Evolutionary conservation across 352 stramenopile species (phyloP), one percentile per base, ranked within the genome.

Genomic region (Stephanocyclus meneghinianus): DNA sequence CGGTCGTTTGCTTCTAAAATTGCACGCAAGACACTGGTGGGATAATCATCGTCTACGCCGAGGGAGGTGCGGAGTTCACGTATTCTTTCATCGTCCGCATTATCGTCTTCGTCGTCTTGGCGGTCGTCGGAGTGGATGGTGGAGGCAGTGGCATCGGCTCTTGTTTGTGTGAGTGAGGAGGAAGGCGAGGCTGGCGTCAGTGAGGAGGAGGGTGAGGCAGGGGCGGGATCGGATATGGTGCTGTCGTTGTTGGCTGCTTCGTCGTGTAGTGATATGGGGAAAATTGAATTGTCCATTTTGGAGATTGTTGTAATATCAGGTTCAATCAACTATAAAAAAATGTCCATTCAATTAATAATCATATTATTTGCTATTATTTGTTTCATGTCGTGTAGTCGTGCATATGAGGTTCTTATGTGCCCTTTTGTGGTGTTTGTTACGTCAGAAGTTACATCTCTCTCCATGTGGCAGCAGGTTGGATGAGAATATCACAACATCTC

Each of bases 1-100:
- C 47, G 45, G 56, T 72, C 64, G 37, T 62, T 53, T 0, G 55
- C 37, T 56, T 65, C 66, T 44, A 74, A 15, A 48, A 74, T 66
- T n/a, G 55, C 66, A 47, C 29, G 11, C 18, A 74, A 15, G 16
- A 66, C 66, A 11, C 48, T 57, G 13, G 3, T 11, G 0, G 51
- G 53, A 42, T 48, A 42, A 55, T 66, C 66, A n/a, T 57, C 40
- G 11, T 26, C 53, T 9, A 45, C 51, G 13, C 44, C 66, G 10
- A 74, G 21, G 15, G 45, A 71, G 16, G 2, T 11, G n/a, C 45
- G 50, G 21, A 37, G 47, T 59, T 18, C 2, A 48, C 30, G 29
- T 44, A 47, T 60, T 70, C 29, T 21, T 47, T 59, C 16, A 18
- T 30, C 6, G 9, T 55, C 26, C 6, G 40, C 21, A 37, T n/a